Evolutionary conservation across 352 stramenopile genomes (phyloP).

Genomic region (Phytophthora palmivora): DNA sequence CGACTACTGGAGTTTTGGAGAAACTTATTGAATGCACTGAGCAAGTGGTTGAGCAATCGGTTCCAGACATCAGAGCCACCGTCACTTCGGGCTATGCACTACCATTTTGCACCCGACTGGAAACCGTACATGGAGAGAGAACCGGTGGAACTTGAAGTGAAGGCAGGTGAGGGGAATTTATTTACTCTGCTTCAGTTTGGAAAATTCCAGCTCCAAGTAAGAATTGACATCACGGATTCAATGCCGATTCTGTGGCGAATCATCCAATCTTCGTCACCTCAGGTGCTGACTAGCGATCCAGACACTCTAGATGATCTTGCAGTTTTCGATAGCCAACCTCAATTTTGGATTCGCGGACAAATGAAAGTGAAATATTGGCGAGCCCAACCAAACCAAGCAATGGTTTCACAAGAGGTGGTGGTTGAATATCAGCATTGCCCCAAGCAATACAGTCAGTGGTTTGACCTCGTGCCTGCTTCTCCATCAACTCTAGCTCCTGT

Average conservation of each 20-base stretch:
- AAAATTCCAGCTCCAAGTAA: conserved; percentile 55
- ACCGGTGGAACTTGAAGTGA: conserved; percentile 26
- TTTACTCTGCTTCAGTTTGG: conserved; percentile 44
- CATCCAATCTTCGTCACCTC: conserved; percentile 34
- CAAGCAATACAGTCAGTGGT: conserved; percentile 41
- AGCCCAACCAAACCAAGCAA: conserved; percentile 7
- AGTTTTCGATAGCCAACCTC: conserved; percentile 28
- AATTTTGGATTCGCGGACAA: conserved; percentile 48
- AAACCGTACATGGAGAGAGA: conserved; percentile 38
- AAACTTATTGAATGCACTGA: conserved; percentile 45
- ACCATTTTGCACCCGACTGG: conserved; percentile 52
- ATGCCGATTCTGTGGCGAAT: conserved; percentile 62
- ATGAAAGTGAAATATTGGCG: conserved; percentile 48
- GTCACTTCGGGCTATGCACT: conserved; percentile 56
- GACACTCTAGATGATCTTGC: conserved; percentile 14
- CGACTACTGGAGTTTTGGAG: conserved; percentile 54
- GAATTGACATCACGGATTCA: conserved; percentile 38
- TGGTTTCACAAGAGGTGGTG: conserved; percentile 33
- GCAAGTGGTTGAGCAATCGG: conserved; percentile 25
- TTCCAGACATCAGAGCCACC: conserved; percentile 34
- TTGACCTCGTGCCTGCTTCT: conserved; percentile 27
- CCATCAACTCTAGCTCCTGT: conserved; percentile 24
- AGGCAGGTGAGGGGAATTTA: conserved; percentile 19
- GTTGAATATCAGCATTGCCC: conserved; percentile 47
- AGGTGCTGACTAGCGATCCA: conserved; percentile 18